Evolutionary conservation across 116 monocot genomes (phyloP).

Genomic region (Dioscorea cayenensis): DNA sequence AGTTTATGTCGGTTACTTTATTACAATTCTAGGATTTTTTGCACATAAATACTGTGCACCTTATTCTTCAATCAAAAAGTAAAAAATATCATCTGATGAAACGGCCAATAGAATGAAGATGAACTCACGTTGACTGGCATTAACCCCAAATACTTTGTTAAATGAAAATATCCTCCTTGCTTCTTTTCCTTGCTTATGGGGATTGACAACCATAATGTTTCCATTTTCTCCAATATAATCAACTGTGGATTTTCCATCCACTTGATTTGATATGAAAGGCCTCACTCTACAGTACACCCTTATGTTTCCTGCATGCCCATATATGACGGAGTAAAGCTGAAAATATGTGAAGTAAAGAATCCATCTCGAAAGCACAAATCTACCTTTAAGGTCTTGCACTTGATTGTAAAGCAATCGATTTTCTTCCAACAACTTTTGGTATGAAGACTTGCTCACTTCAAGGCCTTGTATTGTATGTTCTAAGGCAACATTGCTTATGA

Average conservation of each 20-base stretch:
- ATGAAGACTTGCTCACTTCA: slow-evolving; percentile 14
- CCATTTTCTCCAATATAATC: slow-evolving; percentile 48
- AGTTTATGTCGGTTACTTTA: background rate
- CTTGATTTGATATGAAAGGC: slow-evolving; percentile 26
- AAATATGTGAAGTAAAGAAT: background rate
- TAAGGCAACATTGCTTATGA: background rate
- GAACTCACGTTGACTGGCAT: slow-evolving; percentile 28
- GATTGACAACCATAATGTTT: slow-evolving; percentile 37
- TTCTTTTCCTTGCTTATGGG: slow-evolving; percentile 42
- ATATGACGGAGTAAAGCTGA: background rate
- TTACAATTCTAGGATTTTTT: background rate
- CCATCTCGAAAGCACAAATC: background rate
- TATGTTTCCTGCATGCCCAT: slow-evolving; percentile 30
- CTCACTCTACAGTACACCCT: slow-evolving; percentile 47
- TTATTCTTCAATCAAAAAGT: background rate
- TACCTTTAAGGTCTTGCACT: slow-evolving; percentile 57
- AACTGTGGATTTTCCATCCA: slow-evolving; percentile 27
- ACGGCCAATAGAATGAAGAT: background rate
- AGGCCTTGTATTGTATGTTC: slow-evolving; percentile 21
- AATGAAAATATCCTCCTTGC: slow-evolving; percentile 38
- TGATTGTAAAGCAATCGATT: slow-evolving; percentile 49
- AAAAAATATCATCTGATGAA: background rate
- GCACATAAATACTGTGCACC: background rate
- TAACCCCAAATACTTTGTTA: slow-evolving; percentile 40
- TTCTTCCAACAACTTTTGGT: slow-evolving; percentile 43